These are phyloP conservation scores for Rhynchosporium graminicola DNA, from an alignment of 2,329 filamentous ascomycete genomes.

Conservation along the genomic window DNA sequence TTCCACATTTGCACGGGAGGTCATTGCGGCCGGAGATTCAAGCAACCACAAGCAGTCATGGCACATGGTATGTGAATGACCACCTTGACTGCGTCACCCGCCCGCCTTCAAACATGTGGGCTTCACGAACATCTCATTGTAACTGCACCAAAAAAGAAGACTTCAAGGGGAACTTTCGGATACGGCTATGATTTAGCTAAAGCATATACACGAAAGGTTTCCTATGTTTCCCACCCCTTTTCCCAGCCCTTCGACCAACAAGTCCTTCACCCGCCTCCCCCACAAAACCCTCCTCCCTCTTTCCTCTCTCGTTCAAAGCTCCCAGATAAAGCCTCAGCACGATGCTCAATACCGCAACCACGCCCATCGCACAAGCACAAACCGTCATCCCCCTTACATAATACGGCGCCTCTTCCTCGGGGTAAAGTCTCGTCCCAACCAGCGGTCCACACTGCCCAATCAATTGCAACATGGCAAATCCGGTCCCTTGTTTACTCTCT, in stretches of 20 bases:
- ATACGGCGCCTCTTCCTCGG: conserved; percentile 49
- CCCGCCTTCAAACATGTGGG: too few relatives aligned
- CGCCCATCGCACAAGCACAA: conserved; percentile 52
- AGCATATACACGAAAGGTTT: conserved; percentile 32
- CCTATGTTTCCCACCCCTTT: conserved; percentile 12
- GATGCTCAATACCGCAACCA: conserved; percentile 47
- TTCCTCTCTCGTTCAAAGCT: conserved; percentile 31
- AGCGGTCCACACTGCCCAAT: conserved; percentile 54
- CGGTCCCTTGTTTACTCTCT: conserved; percentile 69
- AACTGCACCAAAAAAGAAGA: too few relatives aligned
- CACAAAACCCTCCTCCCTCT: conserved; percentile 25
- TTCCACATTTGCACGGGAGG: too few relatives aligned
- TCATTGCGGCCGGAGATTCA: too few relatives aligned
- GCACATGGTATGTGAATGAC: too few relatives aligned
- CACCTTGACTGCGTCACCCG: too few relatives aligned
- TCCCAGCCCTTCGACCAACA: conserved; percentile 2
- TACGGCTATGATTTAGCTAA: neutral
- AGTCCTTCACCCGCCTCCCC: conserved; percentile 27
- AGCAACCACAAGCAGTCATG: too few relatives aligned
- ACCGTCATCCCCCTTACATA: conserved; percentile 52
- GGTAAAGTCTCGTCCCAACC: conserved; percentile 56
- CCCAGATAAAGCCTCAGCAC: conserved; percentile 43
- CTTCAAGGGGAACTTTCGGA: too few relatives aligned
- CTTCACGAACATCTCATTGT: too few relatives aligned
- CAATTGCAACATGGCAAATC: conserved; percentile 78